Evolutionary conservation across 169 alveolate species (phyloP).

Genomic region (Perkinsus olseni): DNA sequence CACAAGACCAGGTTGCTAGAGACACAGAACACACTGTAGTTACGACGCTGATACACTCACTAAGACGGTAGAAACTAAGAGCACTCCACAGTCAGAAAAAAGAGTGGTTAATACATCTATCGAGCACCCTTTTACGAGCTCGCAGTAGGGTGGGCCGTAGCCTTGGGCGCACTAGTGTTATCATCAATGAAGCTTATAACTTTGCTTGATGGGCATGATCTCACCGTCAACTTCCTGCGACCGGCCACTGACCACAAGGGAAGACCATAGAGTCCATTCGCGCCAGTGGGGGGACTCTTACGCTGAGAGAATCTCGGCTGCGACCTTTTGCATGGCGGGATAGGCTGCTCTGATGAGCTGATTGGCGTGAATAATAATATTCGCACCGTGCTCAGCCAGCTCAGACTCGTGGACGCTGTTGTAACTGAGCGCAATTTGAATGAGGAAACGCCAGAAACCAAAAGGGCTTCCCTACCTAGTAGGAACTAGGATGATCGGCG

Average conservation of each 20-base stretch:
- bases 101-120: too few relatives aligned
- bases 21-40: too few relatives aligned
- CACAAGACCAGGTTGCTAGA: too few relatives aligned
- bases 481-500: constrained; percentile 3
- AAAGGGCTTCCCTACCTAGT: background rate
- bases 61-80: too few relatives aligned
- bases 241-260: background rate
- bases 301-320: constrained; percentile 7
- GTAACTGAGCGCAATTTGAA: background rate
- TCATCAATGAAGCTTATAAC: background rate
- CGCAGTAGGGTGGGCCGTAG: too few relatives aligned
- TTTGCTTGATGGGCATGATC: background rate
- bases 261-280: background rate
- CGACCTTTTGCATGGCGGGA: constrained; percentile 4
- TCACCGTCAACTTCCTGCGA: background rate
- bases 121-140: too few relatives aligned
- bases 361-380: background rate
- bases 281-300: background rate
- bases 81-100: too few relatives aligned
- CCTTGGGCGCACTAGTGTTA: background rate
- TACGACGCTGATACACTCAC: too few relatives aligned
- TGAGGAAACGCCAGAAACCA: background rate
- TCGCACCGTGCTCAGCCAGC: constrained; percentile 4
- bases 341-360: constrained; percentile 10
- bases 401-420: constrained; percentile 6